Evolutionary conservation across 257 asterid species (phyloP).

Genomic region (Sherardia arvensis): DNA sequence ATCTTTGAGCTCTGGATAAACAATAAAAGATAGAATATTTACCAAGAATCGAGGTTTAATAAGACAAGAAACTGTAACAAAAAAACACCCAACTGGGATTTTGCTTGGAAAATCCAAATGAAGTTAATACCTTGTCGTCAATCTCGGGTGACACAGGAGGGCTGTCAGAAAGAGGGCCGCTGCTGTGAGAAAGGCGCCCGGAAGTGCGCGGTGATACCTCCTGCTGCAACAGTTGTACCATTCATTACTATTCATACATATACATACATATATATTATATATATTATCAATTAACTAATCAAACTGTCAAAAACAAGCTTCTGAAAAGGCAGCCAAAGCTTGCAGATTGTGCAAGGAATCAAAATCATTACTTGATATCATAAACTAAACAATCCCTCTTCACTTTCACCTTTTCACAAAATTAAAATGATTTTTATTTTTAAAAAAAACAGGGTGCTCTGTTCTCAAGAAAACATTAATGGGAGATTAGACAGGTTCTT

Average conservation of each 20-base stretch:
- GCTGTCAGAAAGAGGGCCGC: slow-evolving; percentile 96
- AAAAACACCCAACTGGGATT: slow-evolving; percentile 6
- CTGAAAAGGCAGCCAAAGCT: slow-evolving; percentile 4
- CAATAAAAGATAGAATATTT: background rate
- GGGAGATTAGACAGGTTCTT: slow-evolving; percentile 12
- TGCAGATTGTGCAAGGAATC: slow-evolving; percentile 14
- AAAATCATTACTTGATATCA: slow-evolving; percentile 11
- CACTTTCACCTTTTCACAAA: background rate
- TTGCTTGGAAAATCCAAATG: background rate
- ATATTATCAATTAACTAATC: background rate
- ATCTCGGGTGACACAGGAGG: slow-evolving; percentile 93
- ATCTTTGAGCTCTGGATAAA: too few species aligned
- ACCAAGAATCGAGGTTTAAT: background rate
- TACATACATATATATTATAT: too few species aligned
- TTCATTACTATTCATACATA: background rate
- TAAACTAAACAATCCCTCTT: background rate
- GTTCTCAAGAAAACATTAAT: slow-evolving; percentile 26
- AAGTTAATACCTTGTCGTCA: slow-evolving; percentile 65
- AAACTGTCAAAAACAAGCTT: background rate
- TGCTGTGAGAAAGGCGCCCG: slow-evolving; percentile 94
- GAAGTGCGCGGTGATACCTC: slow-evolving; percentile 98
- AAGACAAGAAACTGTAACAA: background rate
- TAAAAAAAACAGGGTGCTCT: slow-evolving; percentile 7
- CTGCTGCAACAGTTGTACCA: slow-evolving; percentile 42
- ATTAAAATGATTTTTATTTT: slow-evolving; percentile 15